Evolutionary conservation across 192 early-diverging fungal genomes (phyloP).

Genomic region (Allomyces macrogynus): DNA sequence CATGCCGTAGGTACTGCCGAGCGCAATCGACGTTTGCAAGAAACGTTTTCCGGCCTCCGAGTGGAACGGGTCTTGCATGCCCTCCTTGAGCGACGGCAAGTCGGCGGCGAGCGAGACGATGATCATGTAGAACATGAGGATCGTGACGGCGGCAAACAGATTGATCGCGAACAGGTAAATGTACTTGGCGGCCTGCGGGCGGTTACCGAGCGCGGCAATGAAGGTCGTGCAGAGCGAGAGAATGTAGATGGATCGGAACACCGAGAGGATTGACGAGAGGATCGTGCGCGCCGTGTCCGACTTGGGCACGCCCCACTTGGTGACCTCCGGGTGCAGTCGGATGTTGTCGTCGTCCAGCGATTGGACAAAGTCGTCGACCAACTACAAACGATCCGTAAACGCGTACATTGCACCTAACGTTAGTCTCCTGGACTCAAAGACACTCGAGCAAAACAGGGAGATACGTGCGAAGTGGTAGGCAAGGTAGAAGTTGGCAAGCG

Average conservation of each 20-base stretch:
- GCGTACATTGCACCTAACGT: too few relatives aligned
- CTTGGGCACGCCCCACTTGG: constrained; percentile 12
- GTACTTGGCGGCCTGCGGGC: constrained; percentile 2
- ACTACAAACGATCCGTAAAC: too few relatives aligned
- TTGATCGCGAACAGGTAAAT: constrained; percentile 8
- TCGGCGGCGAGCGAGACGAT: constrained; percentile 12
- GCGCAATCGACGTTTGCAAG: constrained; percentile 27
- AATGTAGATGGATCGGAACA: constrained; percentile 25
- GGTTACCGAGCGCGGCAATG: constrained; percentile 25
- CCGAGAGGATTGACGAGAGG: constrained; percentile 14
- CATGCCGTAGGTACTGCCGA: constrained; percentile 44
- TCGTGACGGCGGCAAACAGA: constrained; percentile 6
- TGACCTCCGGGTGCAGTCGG: not conserved
- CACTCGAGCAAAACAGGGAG: too few relatives aligned
- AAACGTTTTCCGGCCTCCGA: constrained; percentile 14
- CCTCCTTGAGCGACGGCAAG: constrained; percentile 5
- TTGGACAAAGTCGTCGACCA: constrained; percentile 12
- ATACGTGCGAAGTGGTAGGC: constrained; percentile 26
- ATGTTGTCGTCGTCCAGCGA: constrained; percentile 15
- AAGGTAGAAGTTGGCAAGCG: constrained; percentile 34
- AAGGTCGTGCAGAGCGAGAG: constrained; percentile 24
- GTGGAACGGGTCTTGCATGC: constrained; percentile 14
- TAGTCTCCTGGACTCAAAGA: too few relatives aligned
- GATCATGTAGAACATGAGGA: constrained; percentile 11
- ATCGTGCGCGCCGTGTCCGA: constrained; percentile 21